phyloP scores from a whole-genome alignment of 1,284 basidiomycete genomes.

The Uromyces viciae-fabae region DNA sequence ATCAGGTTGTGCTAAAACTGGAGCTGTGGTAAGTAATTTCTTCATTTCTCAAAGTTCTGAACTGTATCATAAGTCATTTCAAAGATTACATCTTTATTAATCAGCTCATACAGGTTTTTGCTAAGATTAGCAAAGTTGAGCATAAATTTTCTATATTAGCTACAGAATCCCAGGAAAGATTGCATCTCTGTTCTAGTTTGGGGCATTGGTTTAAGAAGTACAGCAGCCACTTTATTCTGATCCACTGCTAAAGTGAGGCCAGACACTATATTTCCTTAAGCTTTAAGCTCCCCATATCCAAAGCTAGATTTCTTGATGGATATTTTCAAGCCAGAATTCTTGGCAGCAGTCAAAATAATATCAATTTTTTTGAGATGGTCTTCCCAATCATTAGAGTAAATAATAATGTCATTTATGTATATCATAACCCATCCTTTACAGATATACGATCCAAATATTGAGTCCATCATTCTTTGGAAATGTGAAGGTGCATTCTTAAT shows the following conservation, averaged over 20 bases:
- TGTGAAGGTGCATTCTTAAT: neutral
- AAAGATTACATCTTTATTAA: neutral
- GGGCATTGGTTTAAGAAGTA: conserved; percentile 57
- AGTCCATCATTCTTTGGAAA: conserved; percentile 10
- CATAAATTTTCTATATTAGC: neutral
- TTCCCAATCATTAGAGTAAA: neutral
- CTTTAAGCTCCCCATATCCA: conserved; percentile 11
- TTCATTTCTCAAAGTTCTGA: neutral
- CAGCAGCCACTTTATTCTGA: conserved; percentile 56
- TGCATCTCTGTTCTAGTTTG: conserved; percentile 52
- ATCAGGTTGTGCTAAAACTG: conserved; percentile 8
- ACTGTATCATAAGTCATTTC: conserved; percentile 5
- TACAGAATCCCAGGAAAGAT: neutral
- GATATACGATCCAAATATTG: neutral
- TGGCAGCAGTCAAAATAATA: neutral
- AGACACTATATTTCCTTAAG: conserved; percentile 56
- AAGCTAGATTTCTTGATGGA: neutral
- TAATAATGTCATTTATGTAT: neutral
- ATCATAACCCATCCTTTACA: neutral
- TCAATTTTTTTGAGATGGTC: neutral
- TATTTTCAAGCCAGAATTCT: neutral
- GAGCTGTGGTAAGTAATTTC: neutral
- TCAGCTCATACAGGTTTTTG: neutral
- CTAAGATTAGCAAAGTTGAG: neutral
- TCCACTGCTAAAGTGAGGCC: conserved; percentile 57